phyloP scores from a whole-genome alignment of 2,329 filamentous ascomycete genomes.

The Dactylella cylindrospora region DNA sequence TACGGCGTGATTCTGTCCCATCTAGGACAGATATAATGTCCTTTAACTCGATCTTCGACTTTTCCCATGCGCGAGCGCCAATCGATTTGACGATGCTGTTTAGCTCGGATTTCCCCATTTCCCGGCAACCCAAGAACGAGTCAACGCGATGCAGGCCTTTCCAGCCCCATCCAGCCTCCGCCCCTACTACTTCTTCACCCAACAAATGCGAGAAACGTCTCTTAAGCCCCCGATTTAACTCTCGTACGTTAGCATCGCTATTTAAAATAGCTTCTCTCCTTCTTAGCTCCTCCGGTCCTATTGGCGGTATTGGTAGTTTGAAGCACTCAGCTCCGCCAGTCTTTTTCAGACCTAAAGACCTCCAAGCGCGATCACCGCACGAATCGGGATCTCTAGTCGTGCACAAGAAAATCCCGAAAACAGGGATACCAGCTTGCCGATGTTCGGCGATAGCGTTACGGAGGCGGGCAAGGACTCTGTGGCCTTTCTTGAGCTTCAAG shows the following conservation, averaged over 20 bases:
- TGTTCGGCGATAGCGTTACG: constrained; percentile 1
- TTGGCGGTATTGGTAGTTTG: not conserved
- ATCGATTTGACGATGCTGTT: not conserved
- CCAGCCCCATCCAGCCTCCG: not conserved
- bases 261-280: not conserved
- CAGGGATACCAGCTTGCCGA: not conserved
- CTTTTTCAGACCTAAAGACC: too few species aligned
- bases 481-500: not conserved
- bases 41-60: not conserved
- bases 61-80: not conserved
- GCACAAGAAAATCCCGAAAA: constrained; percentile 2
- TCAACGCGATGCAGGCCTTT: not conserved
- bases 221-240: constrained; percentile 1
- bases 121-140: not conserved
- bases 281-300: not conserved
- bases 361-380: too few species aligned
- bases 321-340: not conserved
- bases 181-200: not conserved
- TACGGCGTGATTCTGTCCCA: not conserved
- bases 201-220: not conserved
- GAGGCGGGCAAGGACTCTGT: not conserved
- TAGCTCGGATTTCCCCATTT: not conserved
- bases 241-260: not conserved
- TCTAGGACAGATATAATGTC: not conserved
- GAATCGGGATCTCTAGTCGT: not conserved